Percentiles rank a stretch among this genome's conserved stretches.
These are phyloP conservation scores for Mycena belliarum DNA, from an alignment of 768 basidiomycete genomes.

Conservation along the genomic window DNA sequence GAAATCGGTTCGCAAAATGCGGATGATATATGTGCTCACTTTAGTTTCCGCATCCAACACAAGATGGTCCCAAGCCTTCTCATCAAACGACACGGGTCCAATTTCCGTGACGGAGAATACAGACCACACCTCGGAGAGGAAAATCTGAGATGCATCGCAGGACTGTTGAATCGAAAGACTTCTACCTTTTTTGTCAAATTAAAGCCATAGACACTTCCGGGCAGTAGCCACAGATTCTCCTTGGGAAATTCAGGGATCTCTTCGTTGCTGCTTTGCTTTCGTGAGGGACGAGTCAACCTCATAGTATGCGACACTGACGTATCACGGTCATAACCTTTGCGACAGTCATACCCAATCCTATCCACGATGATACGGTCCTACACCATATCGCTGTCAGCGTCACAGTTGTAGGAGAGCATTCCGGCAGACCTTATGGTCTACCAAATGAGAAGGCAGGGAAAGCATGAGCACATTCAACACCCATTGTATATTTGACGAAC, in stretches of 20 bases:
- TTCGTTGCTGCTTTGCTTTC: background rate
- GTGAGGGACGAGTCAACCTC: background rate
- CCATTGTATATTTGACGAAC: background rate
- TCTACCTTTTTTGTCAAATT: constrained; percentile 39
- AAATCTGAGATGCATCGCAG: background rate
- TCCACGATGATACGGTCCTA: constrained; percentile 27
- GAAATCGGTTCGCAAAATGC: constrained; percentile 15
- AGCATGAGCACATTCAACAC: no score
- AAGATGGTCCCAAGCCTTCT: constrained; percentile 34
- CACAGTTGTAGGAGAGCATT: no score
- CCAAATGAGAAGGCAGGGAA: background rate
- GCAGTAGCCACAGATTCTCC: constrained; percentile 35
- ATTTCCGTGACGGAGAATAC: constrained; percentile 21
- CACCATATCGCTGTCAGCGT: no score
- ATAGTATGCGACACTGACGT: background rate
- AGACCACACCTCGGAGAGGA: constrained; percentile 22
- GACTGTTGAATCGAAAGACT: background rate
- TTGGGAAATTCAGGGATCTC: constrained; percentile 29
- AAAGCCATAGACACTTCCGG: constrained; percentile 40
- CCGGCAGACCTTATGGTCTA: constrained; percentile 5
- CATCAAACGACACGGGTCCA: constrained; percentile 31
- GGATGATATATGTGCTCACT: constrained; percentile 12
- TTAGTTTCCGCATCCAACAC: constrained; percentile 33
- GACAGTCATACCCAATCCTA: constrained; percentile 5
- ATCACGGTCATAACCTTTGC: background rate